Evolutionary conservation across 1,139 yeast genomes (phyloP).

Genomic region (Lodderomyces pseudojiufengensis): DNA sequence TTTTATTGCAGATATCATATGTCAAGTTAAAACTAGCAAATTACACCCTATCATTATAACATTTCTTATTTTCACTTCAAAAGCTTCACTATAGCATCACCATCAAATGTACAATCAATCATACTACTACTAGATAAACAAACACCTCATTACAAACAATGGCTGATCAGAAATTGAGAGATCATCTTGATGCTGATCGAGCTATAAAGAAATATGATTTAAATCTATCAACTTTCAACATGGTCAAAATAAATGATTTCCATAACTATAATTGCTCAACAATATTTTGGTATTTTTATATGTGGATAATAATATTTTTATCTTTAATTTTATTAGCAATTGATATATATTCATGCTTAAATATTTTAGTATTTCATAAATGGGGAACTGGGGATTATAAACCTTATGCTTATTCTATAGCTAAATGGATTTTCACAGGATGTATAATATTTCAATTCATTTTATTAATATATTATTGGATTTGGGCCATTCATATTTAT

Average conservation of each 20-base stretch:
- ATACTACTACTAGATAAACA: too few species aligned
- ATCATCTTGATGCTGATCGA: constrained; percentile 19
- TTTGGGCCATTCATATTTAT: constrained; percentile 57
- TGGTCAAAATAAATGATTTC: constrained; percentile 44
- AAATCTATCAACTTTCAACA: constrained; percentile 42
- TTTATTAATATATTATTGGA: constrained; percentile 54
- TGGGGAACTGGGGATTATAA: constrained; percentile 62
- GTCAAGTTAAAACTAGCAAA: too few species aligned
- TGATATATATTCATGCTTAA: constrained; percentile 78
- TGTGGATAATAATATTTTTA: constrained; percentile 50
- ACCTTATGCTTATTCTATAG: constrained; percentile 53
- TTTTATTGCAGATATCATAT: too few species aligned
- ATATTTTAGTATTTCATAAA: constrained; percentile 66
- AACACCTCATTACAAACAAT: too few species aligned
- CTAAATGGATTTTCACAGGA: constrained; percentile 81
- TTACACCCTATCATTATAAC: too few species aligned
- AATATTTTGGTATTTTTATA: constrained; percentile 48
- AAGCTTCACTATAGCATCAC: too few species aligned
- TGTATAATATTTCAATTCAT: constrained; percentile 76
- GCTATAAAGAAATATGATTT: constrained; percentile 33
- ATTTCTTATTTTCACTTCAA: too few species aligned
- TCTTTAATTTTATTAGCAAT: constrained; percentile 60
- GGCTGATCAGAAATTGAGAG: constrained; percentile 2
- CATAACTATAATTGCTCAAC: constrained; percentile 53
- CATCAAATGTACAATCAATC: too few species aligned